Base-by-base conservation (phyloP, 1,284 basidiomycete genomes). In the Microbotryomycetes sp. region DNA sequence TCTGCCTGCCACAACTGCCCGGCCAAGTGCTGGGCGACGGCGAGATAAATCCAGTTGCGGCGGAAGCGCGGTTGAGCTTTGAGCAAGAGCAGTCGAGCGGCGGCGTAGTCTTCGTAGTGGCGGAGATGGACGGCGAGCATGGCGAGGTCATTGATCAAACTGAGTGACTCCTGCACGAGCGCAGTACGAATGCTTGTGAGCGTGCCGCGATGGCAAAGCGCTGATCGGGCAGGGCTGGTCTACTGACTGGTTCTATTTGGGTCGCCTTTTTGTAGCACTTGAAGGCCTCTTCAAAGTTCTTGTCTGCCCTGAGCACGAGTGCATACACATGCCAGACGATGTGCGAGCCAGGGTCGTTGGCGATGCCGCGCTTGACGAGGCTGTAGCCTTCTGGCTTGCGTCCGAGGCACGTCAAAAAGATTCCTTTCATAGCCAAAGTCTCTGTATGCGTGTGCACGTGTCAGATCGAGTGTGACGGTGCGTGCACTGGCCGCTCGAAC, bases 261-360 rank as follows among this genome's bases (percentile, higher is more conserved):
- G 93, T 78, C 3, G 91, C 96, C 70, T 91, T 78, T 11, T 73
- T 73, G 68, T 82, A 82, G 30, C 88, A 90, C 73, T 90, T 89
- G 73, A 92, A 80, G 1, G 90, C 88, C 73, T 90, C 88, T 70
- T 88, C 86, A 72, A 78, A 93, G 73, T 92, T 91, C 75, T 86
- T 89, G 75, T 93, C 89, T 48, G 86, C 87, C 76, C 92, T 90
- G 74, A 91, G 88, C 31, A 94, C 84, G 71, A 97, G 85, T 49
- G 92, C 96, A 72, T 92, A 89, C 63, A 98, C 93, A 75, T 99
- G 96, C 94, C 96, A 98, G 73, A 87, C 88, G 73, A 99, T 97
- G 74, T 98, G 94, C 26, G 89, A 92, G 41, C 85, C 89, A 62
- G 94, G 80, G 78, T 97, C 92, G 64, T 88, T 82, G 61, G 86